Evolutionary conservation across 2,329 filamentous ascomycete genomes (phyloP), one percentile per base, ranked within the genome.

Genomic region (Fusarium ambrosium): DNA sequence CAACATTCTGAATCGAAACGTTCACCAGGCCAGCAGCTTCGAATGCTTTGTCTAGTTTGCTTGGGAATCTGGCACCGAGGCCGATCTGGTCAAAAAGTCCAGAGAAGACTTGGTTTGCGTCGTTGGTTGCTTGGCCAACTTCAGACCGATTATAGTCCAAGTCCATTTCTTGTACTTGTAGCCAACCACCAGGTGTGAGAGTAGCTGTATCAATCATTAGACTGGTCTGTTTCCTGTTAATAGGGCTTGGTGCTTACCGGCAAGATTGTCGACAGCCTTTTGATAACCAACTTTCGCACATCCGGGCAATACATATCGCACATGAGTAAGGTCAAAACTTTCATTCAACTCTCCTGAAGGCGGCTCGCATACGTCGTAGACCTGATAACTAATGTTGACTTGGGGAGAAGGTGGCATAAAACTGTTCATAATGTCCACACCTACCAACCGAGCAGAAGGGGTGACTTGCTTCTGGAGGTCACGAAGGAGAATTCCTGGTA

Each of bases 131-230:
- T n/a, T 68, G 56, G 3, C 63, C 60, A 13, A 41, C 20, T 5
- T n/a, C 43, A 0, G 20, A 18, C 1, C 51, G 36, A 3, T 53
- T 8, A 1, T 45, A 32, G 29, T 55, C 32, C 41, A 72, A 41
- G 2, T 72, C 70, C 58, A 72, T 63, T n/a, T 73, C 71, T 5
- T 73, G 63, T 0, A 73, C 55, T 24, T 73, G 70, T 0, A 73
- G 13, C 66, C 71, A 73, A 1, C 65, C 71, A 53, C 70, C 34
- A 22, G 70, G 66, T 0, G 43, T 34, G 10, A 73, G 39, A 2
- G 70, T 73, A 4, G 39, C 62, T 73, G 11, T 9, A 45, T 14
- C 1, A 1, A 4, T 0, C 0, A 14, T 59, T 2, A 72, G 53
- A 24, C 3, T n/a, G 13, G 1, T 4, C 2, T 6, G 1, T n/a